Evolutionary conservation across 2,329 filamentous ascomycete genomes (phyloP).

Genomic region (Ceratocystiopsis sp.): DNA sequence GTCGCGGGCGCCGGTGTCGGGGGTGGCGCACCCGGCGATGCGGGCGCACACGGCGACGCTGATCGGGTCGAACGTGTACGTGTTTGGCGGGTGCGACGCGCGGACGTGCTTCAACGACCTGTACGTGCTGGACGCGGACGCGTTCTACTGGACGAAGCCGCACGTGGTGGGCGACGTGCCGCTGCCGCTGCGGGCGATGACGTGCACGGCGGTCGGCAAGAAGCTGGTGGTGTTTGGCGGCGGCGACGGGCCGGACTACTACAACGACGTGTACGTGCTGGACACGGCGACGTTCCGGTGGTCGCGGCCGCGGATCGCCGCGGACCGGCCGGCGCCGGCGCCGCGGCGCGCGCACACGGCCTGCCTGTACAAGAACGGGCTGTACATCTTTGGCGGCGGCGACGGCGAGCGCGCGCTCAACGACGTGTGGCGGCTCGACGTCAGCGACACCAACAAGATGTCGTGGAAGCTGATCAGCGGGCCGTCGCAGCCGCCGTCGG

Average conservation of each 20-base stretch:
- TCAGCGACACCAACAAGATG: conserved; percentile 49
- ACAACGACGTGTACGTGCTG: conserved; percentile 56
- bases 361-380: conserved; percentile 53
- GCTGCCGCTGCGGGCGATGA: conserved; percentile 51
- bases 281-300: conserved; percentile 54
- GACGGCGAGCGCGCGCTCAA: conserved; percentile 54
- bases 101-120: conserved; percentile 52
- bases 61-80: conserved; percentile 47
- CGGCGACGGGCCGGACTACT: conserved; percentile 53
- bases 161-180: conserved; percentile 47
- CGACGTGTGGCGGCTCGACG: conserved; percentile 57
- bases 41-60: conserved; percentile 51
- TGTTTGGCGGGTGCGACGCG: conserved; percentile 53
- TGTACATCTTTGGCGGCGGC: conserved; percentile 56
- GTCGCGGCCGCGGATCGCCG: conserved; percentile 42
- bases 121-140: conserved; percentile 52
- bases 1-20: conserved; percentile 48
- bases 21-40: conserved; percentile 40
- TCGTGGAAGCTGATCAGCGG: conserved; percentile 46
- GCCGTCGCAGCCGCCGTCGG: too few species aligned
- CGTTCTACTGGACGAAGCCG: conserved; percentile 53
- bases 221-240: conserved; percentile 55
- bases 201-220: conserved; percentile 51
- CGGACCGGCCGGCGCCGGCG: conserved; percentile 36
- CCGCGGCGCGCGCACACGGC: conserved; percentile 51